Evolutionary conservation across 2,329 filamentous ascomycete genomes (phyloP).

Genomic region (Chalaropsis thielavioides): DNA sequence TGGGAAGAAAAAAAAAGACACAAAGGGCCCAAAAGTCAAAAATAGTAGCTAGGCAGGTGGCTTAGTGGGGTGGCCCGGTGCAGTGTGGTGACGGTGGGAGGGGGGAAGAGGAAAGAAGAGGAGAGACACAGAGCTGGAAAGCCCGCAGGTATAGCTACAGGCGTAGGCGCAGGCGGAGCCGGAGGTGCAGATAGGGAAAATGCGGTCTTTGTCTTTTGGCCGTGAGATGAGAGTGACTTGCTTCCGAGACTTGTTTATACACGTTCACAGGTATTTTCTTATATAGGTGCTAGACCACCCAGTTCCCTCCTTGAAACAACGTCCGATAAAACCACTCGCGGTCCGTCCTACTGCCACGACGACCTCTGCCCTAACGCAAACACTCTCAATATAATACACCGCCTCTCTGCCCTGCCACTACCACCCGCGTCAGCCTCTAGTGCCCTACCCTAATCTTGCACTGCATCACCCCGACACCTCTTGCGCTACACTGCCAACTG

Average conservation of each 20-base stretch:
- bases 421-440: not conserved
- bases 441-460: no score
- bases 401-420: not conserved
- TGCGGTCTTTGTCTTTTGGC: not conserved
- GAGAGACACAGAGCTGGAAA: not conserved
- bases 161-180: no score
- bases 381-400: no score
- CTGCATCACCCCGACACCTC: no score
- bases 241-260: not conserved
- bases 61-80: not conserved
- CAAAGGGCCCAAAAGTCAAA: no score
- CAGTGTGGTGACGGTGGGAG: no score
- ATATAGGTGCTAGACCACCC: not conserved
- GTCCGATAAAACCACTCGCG: not conserved
- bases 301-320: not conserved
- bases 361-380: no score
- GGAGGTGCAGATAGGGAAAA: no score
- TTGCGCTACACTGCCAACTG: not conserved
- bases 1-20: not conserved
- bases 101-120: no score
- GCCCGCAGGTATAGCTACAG: not conserved
- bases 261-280: no score
- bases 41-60: no score
- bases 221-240: not conserved
- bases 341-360: no score